phyloP scores from a whole-genome alignment of 768 basidiomycete genomes.

The Mrakia frigida region DNA sequence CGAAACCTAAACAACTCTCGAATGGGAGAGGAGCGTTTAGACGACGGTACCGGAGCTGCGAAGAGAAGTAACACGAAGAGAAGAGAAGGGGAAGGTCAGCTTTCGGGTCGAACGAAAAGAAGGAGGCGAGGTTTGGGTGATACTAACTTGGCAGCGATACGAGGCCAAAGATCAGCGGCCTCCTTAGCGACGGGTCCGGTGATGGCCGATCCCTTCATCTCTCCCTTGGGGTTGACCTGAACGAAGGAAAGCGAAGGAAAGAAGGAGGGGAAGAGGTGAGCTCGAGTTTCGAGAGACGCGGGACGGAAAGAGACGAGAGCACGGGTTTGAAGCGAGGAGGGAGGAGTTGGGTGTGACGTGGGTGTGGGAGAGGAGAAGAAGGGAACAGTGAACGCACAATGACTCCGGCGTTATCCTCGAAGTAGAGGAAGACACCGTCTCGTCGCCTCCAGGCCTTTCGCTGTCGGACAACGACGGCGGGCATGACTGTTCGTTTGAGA shows the following conservation, averaged over 20 bases:
- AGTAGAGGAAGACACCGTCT: constrained; percentile 99
- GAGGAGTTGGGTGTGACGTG: too few relatives aligned
- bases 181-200: constrained; percentile 97
- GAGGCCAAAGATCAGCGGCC: constrained; percentile 98
- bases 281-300: constrained; percentile 41
- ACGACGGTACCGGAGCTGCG: constrained; percentile 83
- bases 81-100: neutral
- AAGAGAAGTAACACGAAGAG: neutral
- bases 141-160: constrained; percentile 84
- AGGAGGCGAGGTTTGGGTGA: too few relatives aligned
- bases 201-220: constrained; percentile 97
- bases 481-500: constrained; percentile 65
- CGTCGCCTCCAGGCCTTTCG: constrained; percentile 96
- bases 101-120: too few relatives aligned
- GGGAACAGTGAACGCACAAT: constrained; percentile 48
- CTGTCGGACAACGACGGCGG: constrained; percentile 92
- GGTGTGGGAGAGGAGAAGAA: too few relatives aligned
- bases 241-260: neutral
- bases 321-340: too few relatives aligned
- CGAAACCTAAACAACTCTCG: too few relatives aligned
- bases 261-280: constrained; percentile 38
- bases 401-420: constrained; percentile 47
- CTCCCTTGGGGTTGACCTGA: constrained; percentile 85
- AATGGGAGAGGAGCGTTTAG: constrained; percentile 47
- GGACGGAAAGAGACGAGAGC: too few relatives aligned